Percentiles rank a stretch among this genome's conserved stretches.
phyloP scores from a whole-genome alignment of 345 rosid species.

The Streptanthus diversifolius region DNA sequence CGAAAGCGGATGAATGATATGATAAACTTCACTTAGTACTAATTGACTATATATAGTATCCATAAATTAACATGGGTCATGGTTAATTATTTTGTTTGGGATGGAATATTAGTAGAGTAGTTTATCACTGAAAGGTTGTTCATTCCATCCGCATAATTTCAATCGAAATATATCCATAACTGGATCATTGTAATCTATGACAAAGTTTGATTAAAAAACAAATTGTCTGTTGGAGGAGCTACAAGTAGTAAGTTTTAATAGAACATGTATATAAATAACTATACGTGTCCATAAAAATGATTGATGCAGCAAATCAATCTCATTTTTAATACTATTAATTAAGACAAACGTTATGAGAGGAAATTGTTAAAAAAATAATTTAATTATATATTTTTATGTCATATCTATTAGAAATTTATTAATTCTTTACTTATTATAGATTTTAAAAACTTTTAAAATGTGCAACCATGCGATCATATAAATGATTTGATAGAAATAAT shows the following conservation, averaged over 20 bases:
- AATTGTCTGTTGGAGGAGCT: not conserved
- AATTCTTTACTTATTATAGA: too few relatives aligned
- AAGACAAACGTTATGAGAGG: not conserved
- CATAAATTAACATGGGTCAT: slow-evolving; percentile 2
- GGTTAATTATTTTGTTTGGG: not conserved
- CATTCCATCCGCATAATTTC: not conserved
- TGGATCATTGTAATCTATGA: not conserved
- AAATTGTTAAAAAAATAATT: not conserved
- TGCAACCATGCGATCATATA: too few relatives aligned
- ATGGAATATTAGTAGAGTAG: not conserved
- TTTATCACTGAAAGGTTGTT: not conserved
- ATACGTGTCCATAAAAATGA: not conserved
- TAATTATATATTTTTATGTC: too few relatives aligned
- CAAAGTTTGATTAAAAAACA: not conserved
- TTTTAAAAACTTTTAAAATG: too few relatives aligned
- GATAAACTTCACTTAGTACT: not conserved
- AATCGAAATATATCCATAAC: not conserved
- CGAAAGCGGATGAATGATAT: not conserved
- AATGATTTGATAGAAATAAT: too few relatives aligned
- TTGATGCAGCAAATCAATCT: not conserved
- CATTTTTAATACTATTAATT: not conserved
- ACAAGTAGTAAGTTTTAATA: not conserved
- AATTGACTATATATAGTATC: not conserved
- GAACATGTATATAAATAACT: not conserved
- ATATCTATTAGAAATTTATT: too few relatives aligned